Conservation (phyloP, 768 basidiomycete genomes). For the Mycena sanguinolenta region DNA sequence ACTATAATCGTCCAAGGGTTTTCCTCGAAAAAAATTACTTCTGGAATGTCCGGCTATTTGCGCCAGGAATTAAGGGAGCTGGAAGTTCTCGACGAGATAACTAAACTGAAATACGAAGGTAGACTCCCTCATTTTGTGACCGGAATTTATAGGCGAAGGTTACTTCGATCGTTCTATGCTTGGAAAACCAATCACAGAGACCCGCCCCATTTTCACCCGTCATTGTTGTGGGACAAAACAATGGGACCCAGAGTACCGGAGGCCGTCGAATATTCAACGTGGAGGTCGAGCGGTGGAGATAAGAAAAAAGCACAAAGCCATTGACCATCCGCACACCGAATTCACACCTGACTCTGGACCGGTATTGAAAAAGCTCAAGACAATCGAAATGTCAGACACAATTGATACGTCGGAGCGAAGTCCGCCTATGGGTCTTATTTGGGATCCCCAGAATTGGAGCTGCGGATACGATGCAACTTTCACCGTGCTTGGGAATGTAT, state of each 20-base stretch:
- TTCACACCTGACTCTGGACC: too few species aligned
- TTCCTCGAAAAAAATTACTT: background rate
- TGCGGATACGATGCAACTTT: slow-evolving; percentile 4
- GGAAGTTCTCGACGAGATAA: slow-evolving; percentile 2
- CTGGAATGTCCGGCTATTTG: slow-evolving; percentile 3
- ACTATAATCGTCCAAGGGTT: background rate
- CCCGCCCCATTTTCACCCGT: background rate
- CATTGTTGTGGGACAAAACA: background rate
- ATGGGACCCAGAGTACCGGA: background rate
- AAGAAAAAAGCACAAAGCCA: background rate
- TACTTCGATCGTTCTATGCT: background rate
- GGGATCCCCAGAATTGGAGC: background rate
- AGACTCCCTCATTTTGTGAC: background rate
- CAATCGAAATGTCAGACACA: background rate
- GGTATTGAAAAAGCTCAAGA: too few species aligned
- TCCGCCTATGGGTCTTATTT: background rate
- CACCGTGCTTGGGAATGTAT: background rate
- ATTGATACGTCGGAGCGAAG: background rate
- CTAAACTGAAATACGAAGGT: background rate
- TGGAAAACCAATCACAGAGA: background rate
- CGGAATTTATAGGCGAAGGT: background rate
- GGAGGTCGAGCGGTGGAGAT: background rate
- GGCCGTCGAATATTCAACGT: background rate
- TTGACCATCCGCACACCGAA: too few species aligned
- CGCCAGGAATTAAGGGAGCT: background rate